Evolutionary conservation across 768 basidiomycete genomes (phyloP), one percentile per base, ranked within the genome.

Genomic region (Russula sp.): DNA sequence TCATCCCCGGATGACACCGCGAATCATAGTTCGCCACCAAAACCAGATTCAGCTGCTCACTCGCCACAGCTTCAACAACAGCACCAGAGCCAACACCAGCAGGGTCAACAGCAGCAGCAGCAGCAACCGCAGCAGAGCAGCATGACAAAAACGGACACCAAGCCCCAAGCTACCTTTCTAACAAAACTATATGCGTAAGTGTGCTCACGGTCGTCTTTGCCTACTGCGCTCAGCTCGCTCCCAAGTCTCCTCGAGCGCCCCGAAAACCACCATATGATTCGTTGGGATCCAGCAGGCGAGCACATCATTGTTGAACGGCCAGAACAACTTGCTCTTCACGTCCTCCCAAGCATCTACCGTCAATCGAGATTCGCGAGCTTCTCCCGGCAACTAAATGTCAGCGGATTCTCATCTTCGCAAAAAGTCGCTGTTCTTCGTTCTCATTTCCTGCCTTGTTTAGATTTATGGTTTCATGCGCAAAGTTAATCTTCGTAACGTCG

Each of bases 381-480:
- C 82, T 95, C 93, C 68, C 85, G 93, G 76, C 93, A 97, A 82
- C 85, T 97, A 73, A 97, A 97, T 77, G 93, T 96, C 58, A 54
- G 66, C 39, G 36, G 50, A 42, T 59, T 51, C 60, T 58, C 60
- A 50, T 59, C 59, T 58, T 65, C 64, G 58, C 62, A 45, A n/a
- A n/a, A n/a, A 54, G 34, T 51, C 55, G 8, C 36, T 64, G 60
- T 59, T 41, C 65, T 58, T 64, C 67, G 51, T 65, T 61, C 71
- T 69, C 56, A 52, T 64, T 25, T 65, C 64, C 41, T 56, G 36
- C 58, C 68, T 59, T 59, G 32, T 63, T 55, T 63, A 96, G 93
- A 97, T 97, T 76, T 97, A 97, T 78, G 94, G 93, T 67, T 97
- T 94, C 80, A 95, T 95, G 91, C 92, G 93, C 76, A 95, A 96